Percentiles rank a stretch among this genome's conserved stretches.
phyloP scores from a whole-genome alignment of 2,329 filamentous ascomycete genomes.

The Emmonsiellopsis sp. region DNA sequence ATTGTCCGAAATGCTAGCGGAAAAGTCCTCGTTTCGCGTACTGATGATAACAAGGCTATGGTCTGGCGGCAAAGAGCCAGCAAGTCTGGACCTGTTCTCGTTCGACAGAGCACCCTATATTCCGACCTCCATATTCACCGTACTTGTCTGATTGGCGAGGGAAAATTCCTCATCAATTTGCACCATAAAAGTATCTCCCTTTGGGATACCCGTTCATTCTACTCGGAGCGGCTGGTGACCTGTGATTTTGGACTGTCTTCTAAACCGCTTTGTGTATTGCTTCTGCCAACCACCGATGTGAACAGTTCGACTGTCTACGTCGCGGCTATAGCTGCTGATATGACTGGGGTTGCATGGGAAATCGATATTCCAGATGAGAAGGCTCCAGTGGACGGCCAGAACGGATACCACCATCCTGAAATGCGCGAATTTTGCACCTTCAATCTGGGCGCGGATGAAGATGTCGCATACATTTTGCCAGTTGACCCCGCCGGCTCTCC shows the following conservation, averaged over 20 bases:
- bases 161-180: constrained; percentile 72
- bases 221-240: constrained; percentile 51
- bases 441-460: constrained; percentile 48
- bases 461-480: constrained; percentile 57
- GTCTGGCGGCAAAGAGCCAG: constrained; percentile 65
- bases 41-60: constrained; percentile 66
- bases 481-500: constrained; percentile 77
- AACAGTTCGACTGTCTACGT: constrained; percentile 52
- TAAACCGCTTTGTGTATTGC: constrained; percentile 70
- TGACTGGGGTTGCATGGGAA: constrained; percentile 76
- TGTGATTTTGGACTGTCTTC: constrained; percentile 53
- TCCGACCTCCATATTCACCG: constrained; percentile 66
- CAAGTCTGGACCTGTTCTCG: constrained; percentile 46
- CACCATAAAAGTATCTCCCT: constrained; percentile 61
- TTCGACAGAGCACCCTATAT: constrained; percentile 59
- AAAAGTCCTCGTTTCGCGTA: constrained; percentile 70
- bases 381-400: constrained; percentile 22
- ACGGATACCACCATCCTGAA: constrained; percentile 29
- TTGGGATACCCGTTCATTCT: constrained; percentile 64
- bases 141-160: constrained; percentile 68
- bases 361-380: constrained; percentile 48
- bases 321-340: constrained; percentile 71
- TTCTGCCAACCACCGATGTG: constrained; percentile 54
- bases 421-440: constrained; percentile 65
- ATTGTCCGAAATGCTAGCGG: constrained; percentile 80